Evolutionary conservation across 2,329 filamentous ascomycete species (phyloP).

Genomic region (Cladobotryum protrusum): DNA sequence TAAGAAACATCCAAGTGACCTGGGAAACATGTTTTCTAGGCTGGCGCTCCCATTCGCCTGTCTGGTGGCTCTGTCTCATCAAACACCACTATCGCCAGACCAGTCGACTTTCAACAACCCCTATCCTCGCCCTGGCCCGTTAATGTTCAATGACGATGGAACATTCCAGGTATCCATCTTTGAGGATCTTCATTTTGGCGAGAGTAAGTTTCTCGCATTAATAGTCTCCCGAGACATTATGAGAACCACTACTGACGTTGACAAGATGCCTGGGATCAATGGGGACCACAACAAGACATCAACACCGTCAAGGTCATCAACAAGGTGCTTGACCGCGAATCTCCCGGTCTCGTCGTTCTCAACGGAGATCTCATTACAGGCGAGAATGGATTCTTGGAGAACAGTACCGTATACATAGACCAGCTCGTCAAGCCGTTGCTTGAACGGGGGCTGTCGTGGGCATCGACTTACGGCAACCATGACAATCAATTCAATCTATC

Average conservation of each 20-base stretch:
- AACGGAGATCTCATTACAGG: constrained; percentile 69
- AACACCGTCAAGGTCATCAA: constrained; percentile 52
- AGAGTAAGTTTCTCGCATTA: constrained; percentile 40
- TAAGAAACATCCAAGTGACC: too few species aligned
- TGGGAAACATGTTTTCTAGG: neutral
- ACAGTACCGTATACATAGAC: constrained; percentile 52
- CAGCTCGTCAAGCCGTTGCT: constrained; percentile 53
- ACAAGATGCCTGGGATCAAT: constrained; percentile 38
- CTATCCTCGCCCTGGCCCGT: neutral
- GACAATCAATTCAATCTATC: constrained; percentile 56
- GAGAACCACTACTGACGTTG: neutral
- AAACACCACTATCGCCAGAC: neutral
- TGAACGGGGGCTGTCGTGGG: constrained; percentile 51
- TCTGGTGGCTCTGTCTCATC: constrained; percentile 2
- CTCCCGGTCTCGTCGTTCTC: constrained; percentile 55
- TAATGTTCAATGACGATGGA: constrained; percentile 35
- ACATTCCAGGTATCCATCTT: constrained; percentile 55
- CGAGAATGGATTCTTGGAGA: constrained; percentile 51
- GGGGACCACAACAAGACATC: constrained; percentile 47
- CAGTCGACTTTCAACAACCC: neutral
- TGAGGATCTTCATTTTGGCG: constrained; percentile 65
- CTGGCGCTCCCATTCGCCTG: neutral
- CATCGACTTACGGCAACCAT: constrained; percentile 67
- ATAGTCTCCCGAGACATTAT: neutral
- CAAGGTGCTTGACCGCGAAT: constrained; percentile 50